Evolutionary conservation across 768 basidiomycete species (phyloP), one percentile per base, ranked within the genome.

Genomic region (Trametes coccinea): DNA sequence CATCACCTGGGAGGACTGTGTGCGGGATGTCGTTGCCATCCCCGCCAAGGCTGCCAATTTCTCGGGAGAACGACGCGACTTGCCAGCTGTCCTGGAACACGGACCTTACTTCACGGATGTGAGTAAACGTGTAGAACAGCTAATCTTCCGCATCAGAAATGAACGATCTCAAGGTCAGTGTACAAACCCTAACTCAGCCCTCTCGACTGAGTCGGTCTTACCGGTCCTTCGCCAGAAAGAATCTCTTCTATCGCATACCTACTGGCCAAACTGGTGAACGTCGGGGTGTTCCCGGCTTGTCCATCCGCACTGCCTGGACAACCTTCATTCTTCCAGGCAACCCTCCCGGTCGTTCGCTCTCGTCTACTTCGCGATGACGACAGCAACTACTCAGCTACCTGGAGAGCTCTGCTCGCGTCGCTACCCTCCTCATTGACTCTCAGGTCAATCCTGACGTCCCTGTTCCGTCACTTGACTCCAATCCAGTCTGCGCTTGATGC

Each of bases 31-130:
- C 2, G 78, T 87, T 52, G 78, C 84, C 14, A 74, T 95, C 7
- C 93, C 95, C 37, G 77, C 78, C n/a, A 93, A 86, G 72, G 84
- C 90, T 7, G 87, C 90, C 27, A 97, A 98, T 74, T 81, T 83
- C 2, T 71, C 86, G 37, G 82, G 77, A 31, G 77, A 75, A 22
- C 76, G 76, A 48, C 69, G 68, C 31, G 68, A 66, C 3, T 67
- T 82, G 2, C 88, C 88, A 0, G 61, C 67, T 16, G 69, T 64
- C 16, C 74, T 97, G 47, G 80, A 85, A 68, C 78, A 85, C 63
- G 81, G 80, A 16, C 64, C 67, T 4, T 92, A 89, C 72, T 83
- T 85, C 70, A 77, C 81, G 55, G 67, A 77, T 46, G 56, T 92
- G 29, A 79, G 82, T 62, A 50, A 77, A 50, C 79, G 87, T 44